These are phyloP conservation scores for Macrophomina tecta DNA, from an alignment of 2,329 filamentous ascomycete species.

Conservation along the genomic window DNA sequence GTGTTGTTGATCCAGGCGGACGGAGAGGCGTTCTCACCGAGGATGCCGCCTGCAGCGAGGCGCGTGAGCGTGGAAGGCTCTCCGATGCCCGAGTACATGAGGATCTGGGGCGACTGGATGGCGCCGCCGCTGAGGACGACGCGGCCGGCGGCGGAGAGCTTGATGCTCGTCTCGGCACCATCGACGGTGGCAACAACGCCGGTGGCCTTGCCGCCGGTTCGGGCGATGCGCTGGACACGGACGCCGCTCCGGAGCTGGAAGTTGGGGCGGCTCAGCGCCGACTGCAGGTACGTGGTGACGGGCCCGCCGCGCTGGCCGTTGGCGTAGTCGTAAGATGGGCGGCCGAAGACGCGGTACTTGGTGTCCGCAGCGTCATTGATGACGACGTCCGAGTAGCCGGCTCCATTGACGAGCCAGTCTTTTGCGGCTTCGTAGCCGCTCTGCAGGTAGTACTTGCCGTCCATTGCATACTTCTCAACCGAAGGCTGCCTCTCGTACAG, in stretches of 20 bases:
- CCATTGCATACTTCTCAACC: slow-evolving; percentile 52
- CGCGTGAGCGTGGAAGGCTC: slow-evolving; percentile 28
- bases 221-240: slow-evolving; percentile 54
- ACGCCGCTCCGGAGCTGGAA: slow-evolving; percentile 49
- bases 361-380: slow-evolving; percentile 54
- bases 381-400: slow-evolving; percentile 55
- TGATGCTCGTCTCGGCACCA: slow-evolving; percentile 40
- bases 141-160: slow-evolving; percentile 39
- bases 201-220: slow-evolving; percentile 48
- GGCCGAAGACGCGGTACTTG: slow-evolving; percentile 57
- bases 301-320: slow-evolving; percentile 59
- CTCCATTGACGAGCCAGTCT: slow-evolving; percentile 58
- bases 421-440: slow-evolving; percentile 55
- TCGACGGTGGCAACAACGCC: slow-evolving; percentile 49
- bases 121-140: slow-evolving; percentile 49
- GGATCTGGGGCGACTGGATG: slow-evolving; percentile 35
- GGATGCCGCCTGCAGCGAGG: slow-evolving; percentile 45
- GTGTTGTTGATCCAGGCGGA: slow-evolving; percentile 58
- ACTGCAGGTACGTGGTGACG: slow-evolving; percentile 57
- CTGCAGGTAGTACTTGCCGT: slow-evolving; percentile 56
- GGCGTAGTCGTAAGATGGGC: slow-evolving; percentile 56
- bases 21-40: slow-evolving; percentile 38
- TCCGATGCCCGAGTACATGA: slow-evolving; percentile 52
- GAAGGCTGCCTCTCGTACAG: slow-evolving; percentile 54
- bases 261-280: slow-evolving; percentile 45